Evolutionary conservation across 768 basidiomycete species (phyloP).

Genomic region (Cystobasidium ongulense): DNA sequence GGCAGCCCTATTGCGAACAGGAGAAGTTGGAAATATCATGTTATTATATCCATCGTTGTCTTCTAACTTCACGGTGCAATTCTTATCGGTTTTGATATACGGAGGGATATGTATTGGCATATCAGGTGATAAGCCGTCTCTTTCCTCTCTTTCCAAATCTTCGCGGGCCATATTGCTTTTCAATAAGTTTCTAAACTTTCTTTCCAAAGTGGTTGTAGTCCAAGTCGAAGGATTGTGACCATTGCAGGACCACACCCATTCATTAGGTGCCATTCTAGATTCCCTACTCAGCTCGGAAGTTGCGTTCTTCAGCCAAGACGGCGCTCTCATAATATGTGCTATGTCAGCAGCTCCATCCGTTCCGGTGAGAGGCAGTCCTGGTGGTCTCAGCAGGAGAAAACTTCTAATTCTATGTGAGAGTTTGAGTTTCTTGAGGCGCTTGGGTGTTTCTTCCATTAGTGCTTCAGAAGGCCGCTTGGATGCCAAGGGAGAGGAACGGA

Average conservation of each 20-base stretch:
- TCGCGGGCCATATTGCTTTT: neutral
- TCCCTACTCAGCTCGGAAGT: slow-evolving; percentile 19
- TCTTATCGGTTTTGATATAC: too few species aligned
- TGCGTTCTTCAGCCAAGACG: slow-evolving; percentile 9
- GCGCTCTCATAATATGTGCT: neutral
- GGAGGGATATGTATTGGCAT: neutral
- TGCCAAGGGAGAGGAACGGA: neutral
- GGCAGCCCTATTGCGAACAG: neutral
- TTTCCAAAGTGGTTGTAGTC: neutral
- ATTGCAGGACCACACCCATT: slow-evolving; percentile 6
- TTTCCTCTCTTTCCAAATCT: neutral
- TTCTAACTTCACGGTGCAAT: neutral
- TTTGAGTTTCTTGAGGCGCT: slow-evolving; percentile 24
- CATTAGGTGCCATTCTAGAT: slow-evolving; percentile 16
- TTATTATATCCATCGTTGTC: neutral
- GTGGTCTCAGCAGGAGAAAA: slow-evolving; percentile 17
- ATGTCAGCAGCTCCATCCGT: slow-evolving; percentile 27
- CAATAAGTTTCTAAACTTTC: neutral
- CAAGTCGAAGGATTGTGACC: neutral
- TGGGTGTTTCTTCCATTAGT: neutral
- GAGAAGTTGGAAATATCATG: neutral
- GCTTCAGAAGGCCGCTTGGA: neutral
- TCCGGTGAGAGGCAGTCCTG: neutral
- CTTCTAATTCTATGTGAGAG: slow-evolving; percentile 8
- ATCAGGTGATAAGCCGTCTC: neutral